Evolutionary conservation across 805 yeast genomes (phyloP).

Genomic region (Yarrowia divulgata): DNA sequence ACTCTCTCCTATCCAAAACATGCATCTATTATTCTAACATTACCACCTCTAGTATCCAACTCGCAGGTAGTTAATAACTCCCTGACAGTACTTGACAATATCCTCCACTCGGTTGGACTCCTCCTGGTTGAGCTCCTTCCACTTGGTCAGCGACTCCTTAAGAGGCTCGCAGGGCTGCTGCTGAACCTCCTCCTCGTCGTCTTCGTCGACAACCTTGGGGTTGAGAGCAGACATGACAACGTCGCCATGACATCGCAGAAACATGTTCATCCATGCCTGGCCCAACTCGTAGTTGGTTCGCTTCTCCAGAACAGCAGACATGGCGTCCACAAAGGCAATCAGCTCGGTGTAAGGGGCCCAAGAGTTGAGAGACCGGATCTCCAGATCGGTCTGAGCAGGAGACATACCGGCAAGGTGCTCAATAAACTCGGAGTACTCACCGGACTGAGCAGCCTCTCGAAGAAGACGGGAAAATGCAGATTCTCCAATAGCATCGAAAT

Average conservation of each 20-base stretch:
- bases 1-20: neutral
- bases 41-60: slow-evolving; percentile 22
- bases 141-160: slow-evolving; percentile 55
- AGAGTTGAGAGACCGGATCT: slow-evolving; percentile 75
- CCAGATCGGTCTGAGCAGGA: slow-evolving; percentile 83
- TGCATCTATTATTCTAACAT: slow-evolving; percentile 10
- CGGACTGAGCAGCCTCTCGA: slow-evolving; percentile 57
- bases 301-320: slow-evolving; percentile 62
- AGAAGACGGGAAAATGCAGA: slow-evolving; percentile 73
- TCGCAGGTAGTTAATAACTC: slow-evolving; percentile 69
- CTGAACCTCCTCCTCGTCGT: slow-evolving; percentile 30
- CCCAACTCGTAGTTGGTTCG: slow-evolving; percentile 76
- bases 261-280: slow-evolving; percentile 79
- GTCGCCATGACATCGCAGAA: slow-evolving; percentile 84
- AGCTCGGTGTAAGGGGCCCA: slow-evolving; percentile 74
- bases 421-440: slow-evolving; percentile 61
- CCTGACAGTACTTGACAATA: slow-evolving; percentile 78
- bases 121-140: slow-evolving; percentile 56
- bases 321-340: slow-evolving; percentile 67
- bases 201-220: slow-evolving; percentile 36
- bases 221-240: slow-evolving; percentile 55
- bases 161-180: slow-evolving; percentile 44
- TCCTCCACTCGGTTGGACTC: slow-evolving; percentile 65
- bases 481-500: slow-evolving; percentile 60
- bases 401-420: slow-evolving; percentile 63